Percentiles rank a stretch among this genome's conserved stretches.
phyloP scores from a whole-genome alignment of 2,329 filamentous ascomycete genomes.

The Venturia carpophila region DNA sequence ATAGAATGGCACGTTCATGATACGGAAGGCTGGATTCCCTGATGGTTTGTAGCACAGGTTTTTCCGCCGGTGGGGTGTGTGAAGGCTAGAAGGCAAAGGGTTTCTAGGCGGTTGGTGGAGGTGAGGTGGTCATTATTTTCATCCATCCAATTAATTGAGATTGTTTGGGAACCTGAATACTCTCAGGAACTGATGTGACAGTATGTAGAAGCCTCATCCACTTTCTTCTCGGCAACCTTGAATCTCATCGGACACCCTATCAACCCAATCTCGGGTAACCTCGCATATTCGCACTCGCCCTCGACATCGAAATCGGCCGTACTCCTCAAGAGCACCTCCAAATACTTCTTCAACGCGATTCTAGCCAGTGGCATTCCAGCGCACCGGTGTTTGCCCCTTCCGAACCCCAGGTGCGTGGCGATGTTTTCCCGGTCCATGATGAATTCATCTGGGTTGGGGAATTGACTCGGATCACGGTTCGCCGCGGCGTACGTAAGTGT shows the following conservation, averaged over 20 bases:
- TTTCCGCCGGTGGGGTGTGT: too few relatives aligned
- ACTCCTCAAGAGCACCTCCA: not conserved
- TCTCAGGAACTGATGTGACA: constrained; percentile 3
- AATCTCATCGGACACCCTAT: constrained; percentile 17
- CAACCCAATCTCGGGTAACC: constrained; percentile 18
- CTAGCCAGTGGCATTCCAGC: constrained; percentile 17
- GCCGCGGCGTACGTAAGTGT: constrained; percentile 17
- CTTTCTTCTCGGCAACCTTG: not conserved
- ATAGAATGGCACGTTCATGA: too few relatives aligned
- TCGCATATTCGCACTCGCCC: constrained; percentile 14
- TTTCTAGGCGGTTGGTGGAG: too few relatives aligned
- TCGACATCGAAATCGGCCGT: constrained; percentile 13
- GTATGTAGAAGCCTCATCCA: not conserved
- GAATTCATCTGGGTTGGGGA: constrained; percentile 16
- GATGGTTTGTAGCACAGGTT: too few relatives aligned
- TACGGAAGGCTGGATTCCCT: too few relatives aligned
- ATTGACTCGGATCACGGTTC: constrained; percentile 14
- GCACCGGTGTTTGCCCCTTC: constrained; percentile 18
- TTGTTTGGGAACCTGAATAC: too few relatives aligned
- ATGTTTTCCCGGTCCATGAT: constrained; percentile 17
- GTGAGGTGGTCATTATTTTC: too few relatives aligned
- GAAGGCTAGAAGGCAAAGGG: too few relatives aligned
- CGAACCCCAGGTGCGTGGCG: constrained; percentile 16
- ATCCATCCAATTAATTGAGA: too few relatives aligned
- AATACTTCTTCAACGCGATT: constrained; percentile 12